These are phyloP conservation scores for Ottelia alismoides DNA, from an alignment of 106 monocot genomes.

Conservation along the genomic window DNA sequence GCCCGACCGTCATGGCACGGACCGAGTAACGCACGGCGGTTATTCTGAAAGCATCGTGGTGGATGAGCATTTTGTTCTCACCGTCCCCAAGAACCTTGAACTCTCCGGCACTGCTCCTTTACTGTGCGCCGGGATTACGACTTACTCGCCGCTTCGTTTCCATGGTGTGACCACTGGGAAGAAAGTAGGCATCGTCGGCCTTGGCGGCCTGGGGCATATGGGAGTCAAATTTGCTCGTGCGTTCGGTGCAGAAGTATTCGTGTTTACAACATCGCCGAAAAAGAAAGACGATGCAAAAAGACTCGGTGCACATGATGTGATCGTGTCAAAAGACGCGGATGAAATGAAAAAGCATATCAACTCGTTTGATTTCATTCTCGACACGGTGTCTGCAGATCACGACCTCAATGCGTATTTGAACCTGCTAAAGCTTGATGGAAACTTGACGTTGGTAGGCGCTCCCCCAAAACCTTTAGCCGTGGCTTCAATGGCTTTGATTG, in stretches of 20 bases:
- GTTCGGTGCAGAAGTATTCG: neutral
- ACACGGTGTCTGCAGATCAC: slow-evolving; percentile 7
- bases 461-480: too few species aligned
- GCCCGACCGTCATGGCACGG: too few species aligned
- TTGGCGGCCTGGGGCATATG: slow-evolving; percentile 3
- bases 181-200: neutral
- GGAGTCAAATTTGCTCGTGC: slow-evolving; percentile 4
- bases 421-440: slow-evolving; percentile 5
- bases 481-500: too few species aligned
- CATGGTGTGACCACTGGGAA: neutral
- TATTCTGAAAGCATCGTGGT: neutral
- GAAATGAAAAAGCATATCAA: neutral
- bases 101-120: slow-evolving; percentile 1
- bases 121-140: slow-evolving; percentile 11
- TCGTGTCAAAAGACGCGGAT: neutral
- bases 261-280: neutral
- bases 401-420: slow-evolving; percentile 1
- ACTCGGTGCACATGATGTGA: neutral
- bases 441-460: slow-evolving; percentile 7
- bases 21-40: neutral
- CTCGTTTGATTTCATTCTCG: slow-evolving; percentile 5
- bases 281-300: slow-evolving; percentile 7
- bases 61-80: neutral
- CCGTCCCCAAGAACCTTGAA: neutral
- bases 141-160: slow-evolving; percentile 1